Conservation (phyloP, 2,329 filamentous ascomycete genomes). For the Penicillium sp. region DNA sequence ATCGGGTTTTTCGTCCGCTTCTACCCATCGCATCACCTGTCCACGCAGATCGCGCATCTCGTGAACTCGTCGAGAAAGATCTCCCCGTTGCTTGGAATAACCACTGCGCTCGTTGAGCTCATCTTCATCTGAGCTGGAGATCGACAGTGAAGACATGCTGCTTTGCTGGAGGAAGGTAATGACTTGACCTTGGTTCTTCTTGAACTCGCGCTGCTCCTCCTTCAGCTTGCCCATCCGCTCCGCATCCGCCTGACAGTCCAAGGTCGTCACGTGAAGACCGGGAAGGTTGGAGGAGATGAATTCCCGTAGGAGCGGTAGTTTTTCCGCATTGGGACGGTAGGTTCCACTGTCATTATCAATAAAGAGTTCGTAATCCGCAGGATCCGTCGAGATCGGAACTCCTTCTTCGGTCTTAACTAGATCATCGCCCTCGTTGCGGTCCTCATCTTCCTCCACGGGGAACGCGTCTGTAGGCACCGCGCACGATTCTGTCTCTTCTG, state of each 20-base stretch:
- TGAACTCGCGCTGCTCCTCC: conserved; percentile 68
- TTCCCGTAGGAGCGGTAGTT: conserved; percentile 67
- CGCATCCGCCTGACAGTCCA: conserved; percentile 72
- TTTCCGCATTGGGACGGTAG: conserved; percentile 78
- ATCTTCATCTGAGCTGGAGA: conserved; percentile 58
- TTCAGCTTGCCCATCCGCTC: conserved; percentile 73
- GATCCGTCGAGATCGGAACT: conserved; percentile 50
- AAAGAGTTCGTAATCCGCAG: conserved; percentile 71
- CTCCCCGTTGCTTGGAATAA: conserved; percentile 26
- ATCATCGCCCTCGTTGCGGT: conserved; percentile 42
- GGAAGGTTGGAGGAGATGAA: conserved; percentile 75
- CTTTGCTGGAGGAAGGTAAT: conserved; percentile 56
- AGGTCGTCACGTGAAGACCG: conserved; percentile 68
- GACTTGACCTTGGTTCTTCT: conserved; percentile 61
- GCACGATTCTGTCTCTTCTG: not conserved
- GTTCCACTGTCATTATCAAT: conserved; percentile 97
- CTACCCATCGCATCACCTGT: conserved; percentile 38
- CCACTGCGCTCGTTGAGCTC: conserved; percentile 51
- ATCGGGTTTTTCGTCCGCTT: conserved; percentile 29
- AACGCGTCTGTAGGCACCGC: conserved; percentile 36
- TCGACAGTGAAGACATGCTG: conserved; percentile 48
- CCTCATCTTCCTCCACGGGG: conserved; percentile 32
- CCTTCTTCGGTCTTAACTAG: conserved; percentile 26
- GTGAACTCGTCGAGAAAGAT: conserved; percentile 32
- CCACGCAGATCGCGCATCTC: conserved; percentile 41